These are phyloP conservation scores for Metschnikowia bowlesiae DNA, from an alignment of 805 yeast genomes.

Conservation along the genomic window DNA sequence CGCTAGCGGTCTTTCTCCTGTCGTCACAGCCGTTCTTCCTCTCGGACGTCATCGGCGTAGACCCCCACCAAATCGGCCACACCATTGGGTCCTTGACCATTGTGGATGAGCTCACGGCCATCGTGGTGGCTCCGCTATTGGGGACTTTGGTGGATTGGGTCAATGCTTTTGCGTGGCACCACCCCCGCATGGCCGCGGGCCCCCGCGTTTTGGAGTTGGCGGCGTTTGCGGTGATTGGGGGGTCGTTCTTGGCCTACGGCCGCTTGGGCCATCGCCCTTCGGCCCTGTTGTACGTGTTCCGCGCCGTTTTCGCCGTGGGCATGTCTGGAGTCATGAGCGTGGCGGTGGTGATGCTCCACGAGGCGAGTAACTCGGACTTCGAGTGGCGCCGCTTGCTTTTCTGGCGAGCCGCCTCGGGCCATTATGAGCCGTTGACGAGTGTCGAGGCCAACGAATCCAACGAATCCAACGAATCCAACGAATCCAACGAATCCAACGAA, in stretches of 20 bases:
- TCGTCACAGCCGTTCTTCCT: constrained; percentile 41
- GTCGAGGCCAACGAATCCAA: too few species aligned
- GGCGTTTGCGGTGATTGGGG: constrained; percentile 47
- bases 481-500: too few species aligned
- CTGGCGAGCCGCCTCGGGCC: constrained; percentile 15
- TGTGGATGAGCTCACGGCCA: constrained; percentile 55
- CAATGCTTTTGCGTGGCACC: constrained; percentile 15
- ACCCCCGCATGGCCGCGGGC: constrained; percentile 32
- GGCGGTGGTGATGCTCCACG: constrained; percentile 58
- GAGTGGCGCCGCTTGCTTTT: constrained; percentile 23
- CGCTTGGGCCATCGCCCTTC: constrained; percentile 30
- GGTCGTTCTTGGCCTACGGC: constrained; percentile 48
- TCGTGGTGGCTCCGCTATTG: constrained; percentile 52
- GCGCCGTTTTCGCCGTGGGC: constrained; percentile 60
- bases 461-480: too few species aligned
- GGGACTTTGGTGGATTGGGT: constrained; percentile 62
- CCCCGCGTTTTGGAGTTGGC: constrained; percentile 47
- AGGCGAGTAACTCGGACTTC: constrained; percentile 46
- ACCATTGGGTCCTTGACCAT: constrained; percentile 39
- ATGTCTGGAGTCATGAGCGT: constrained; percentile 51
- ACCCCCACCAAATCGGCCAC: constrained; percentile 26
- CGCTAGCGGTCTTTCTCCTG: constrained; percentile 35
- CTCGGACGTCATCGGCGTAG: constrained; percentile 27
- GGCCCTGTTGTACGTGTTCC: constrained; percentile 46
- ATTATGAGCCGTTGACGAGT: too few species aligned